phyloP scores from a whole-genome alignment of 2,329 filamentous ascomycete species.

The Colletotrichum graminicola region DNA sequence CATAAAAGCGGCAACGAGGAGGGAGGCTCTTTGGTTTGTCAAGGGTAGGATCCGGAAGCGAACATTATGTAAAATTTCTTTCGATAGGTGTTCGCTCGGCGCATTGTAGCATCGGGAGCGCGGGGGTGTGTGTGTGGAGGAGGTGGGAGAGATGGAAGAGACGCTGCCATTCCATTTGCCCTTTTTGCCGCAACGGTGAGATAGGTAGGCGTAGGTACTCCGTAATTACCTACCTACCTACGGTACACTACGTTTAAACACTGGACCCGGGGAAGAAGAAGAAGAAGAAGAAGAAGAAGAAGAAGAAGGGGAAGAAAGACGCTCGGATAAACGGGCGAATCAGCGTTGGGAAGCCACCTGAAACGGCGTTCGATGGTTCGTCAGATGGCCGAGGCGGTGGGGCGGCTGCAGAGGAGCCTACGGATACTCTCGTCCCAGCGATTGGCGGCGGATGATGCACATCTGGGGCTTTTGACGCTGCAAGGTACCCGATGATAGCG shows the following conservation, averaged over 20 bases:
- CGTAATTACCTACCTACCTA: no score
- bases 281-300: background rate
- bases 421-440: conserved; percentile 13
- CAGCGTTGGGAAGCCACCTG: conserved; percentile 26
- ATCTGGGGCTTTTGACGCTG: conserved; percentile 29
- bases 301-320: background rate
- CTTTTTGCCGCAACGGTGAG: conserved; percentile 14
- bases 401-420: conserved; percentile 1
- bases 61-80: conserved; percentile 31
- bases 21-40: background rate
- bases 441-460: conserved; percentile 39
- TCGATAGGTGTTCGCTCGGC: background rate
- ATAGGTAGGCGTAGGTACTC: background rate
- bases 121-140: background rate
- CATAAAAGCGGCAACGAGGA: background rate
- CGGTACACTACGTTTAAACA: background rate
- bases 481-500: conserved; percentile 37
- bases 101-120: background rate
- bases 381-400: conserved; percentile 24
- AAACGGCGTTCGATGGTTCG: conserved; percentile 39
- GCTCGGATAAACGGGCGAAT: conserved; percentile 21
- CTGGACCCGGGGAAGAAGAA: background rate
- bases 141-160: background rate
- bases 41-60: background rate
- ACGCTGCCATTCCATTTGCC: conserved; percentile 5